These are phyloP conservation scores for Chytriomyces sp. DNA, from an alignment of 192 early-diverging fungal species.

Conservation along the genomic window DNA sequence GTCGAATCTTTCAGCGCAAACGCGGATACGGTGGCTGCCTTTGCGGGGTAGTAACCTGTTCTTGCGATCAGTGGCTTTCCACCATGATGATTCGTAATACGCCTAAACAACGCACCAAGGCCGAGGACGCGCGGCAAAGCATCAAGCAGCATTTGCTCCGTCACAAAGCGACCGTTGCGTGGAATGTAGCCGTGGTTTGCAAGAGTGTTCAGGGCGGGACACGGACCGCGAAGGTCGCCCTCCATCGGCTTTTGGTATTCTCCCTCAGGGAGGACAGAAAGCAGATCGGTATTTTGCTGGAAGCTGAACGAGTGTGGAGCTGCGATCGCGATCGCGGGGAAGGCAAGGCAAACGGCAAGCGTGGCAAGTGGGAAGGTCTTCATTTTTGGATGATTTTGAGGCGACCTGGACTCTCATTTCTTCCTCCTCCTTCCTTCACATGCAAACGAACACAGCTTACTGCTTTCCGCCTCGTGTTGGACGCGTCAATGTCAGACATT, in stretches of 20 bases:
- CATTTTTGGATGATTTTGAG: no score
- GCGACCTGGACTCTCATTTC: no score
- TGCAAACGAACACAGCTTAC: no score
- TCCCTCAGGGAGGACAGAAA: not conserved
- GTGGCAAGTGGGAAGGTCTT: not conserved
- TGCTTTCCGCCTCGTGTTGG: no score
- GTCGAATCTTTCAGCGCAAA: not conserved
- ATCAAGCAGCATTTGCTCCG: conserved; percentile 1
- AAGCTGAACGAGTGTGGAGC: not conserved
- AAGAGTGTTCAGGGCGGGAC: conserved; percentile 23
- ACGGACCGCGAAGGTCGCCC: conserved; percentile 21
- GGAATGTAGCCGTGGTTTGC: conserved; percentile 44
- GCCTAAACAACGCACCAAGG: not conserved
- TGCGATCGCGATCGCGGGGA: conserved; percentile 2
- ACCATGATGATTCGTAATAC: not conserved
- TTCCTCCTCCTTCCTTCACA: no score
- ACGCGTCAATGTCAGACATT: no score
- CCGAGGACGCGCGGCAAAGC: not conserved
- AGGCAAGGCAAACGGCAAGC: conserved; percentile 1
- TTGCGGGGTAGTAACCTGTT: not conserved
- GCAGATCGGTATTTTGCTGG: no score
- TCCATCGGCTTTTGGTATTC: conserved; percentile 16
- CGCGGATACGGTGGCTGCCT: not conserved
- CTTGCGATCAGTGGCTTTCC: not conserved
- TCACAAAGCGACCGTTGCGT: conserved; percentile 20